A percentile compares a stretch with the other conserved stretches of the same genome.
These are phyloP conservation scores for Aspergillus calidoustus DNA, from an alignment of 2,329 filamentous ascomycete species.

Conservation along the genomic window DNA sequence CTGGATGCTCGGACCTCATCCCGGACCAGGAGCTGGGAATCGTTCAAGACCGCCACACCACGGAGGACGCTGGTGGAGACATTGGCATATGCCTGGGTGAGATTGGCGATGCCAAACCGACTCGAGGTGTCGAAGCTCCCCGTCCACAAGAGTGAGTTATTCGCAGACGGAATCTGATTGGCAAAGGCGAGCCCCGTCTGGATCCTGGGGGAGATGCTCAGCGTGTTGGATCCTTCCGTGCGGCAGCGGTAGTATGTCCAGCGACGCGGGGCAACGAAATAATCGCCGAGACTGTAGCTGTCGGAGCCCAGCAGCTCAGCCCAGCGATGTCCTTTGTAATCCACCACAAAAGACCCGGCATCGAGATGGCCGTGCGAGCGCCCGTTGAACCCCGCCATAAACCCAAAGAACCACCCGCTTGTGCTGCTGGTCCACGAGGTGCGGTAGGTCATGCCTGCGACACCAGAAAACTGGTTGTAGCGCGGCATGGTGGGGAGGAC, in stretches of 20 bases:
- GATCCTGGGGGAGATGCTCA: neutral
- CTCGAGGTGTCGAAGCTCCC: constrained; percentile 1
- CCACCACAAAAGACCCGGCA: neutral
- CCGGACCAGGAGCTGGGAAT: neutral
- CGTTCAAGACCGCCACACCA: neutral
- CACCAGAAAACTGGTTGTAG: neutral
- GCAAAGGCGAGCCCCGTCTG: neutral
- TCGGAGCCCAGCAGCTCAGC: neutral
- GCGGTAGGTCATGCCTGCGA: neutral
- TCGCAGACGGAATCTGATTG: neutral
- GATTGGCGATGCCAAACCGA: neutral
- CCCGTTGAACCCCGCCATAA: neutral
- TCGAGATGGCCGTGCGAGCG: neutral
- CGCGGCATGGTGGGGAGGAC: neutral
- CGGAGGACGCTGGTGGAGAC: neutral
- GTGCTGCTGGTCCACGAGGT: neutral
- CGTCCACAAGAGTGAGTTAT: neutral
- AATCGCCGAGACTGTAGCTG: neutral
- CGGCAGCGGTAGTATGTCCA: constrained; percentile 4
- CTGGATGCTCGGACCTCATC: neutral
- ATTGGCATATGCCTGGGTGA: neutral
- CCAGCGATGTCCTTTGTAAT: constrained; percentile 1
- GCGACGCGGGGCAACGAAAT: neutral
- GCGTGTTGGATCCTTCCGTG: neutral
- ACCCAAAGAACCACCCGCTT: constrained; percentile 1